These are phyloP conservation scores for Brassica juncea DNA, from an alignment of 345 rosid genomes.

Conservation along the genomic window DNA sequence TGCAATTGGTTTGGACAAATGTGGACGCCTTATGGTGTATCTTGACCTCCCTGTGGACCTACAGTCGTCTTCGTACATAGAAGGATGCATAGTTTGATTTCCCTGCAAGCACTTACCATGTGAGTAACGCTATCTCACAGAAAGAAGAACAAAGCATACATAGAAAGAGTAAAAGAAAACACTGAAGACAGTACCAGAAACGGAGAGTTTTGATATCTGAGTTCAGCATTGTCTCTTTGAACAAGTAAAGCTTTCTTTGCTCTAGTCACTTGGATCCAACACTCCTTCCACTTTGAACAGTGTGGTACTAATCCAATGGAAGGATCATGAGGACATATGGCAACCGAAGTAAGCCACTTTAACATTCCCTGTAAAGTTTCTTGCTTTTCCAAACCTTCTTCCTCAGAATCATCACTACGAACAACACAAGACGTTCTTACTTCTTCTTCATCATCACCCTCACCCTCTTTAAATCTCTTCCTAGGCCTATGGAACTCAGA, in stretches of 20 bases:
- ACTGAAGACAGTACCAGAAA: constrained; percentile 36
- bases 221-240: constrained; percentile 31
- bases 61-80: constrained; percentile 52
- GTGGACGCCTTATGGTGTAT: constrained; percentile 35
- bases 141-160: not conserved
- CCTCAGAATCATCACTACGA: constrained; percentile 26
- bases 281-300: constrained; percentile 27
- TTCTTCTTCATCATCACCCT: constrained; percentile 35
- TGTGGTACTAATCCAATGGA: constrained; percentile 47
- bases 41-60: constrained; percentile 45
- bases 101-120: constrained; percentile 47
- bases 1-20: constrained; percentile 33
- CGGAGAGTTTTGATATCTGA: constrained; percentile 11
- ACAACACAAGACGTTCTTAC: constrained; percentile 26
- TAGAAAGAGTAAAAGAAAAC: not conserved
- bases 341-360: constrained; percentile 61
- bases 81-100: constrained; percentile 55
- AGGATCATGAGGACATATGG: constrained; percentile 54
- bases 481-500: constrained; percentile 16
- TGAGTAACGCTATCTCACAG: constrained; percentile 16
- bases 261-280: constrained; percentile 52
- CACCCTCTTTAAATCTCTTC: constrained; percentile 14
- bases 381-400: constrained; percentile 24
- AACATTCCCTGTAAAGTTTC: constrained; percentile 52
- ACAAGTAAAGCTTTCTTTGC: constrained; percentile 52